Evolutionary conservation across 169 alveolate genomes (phyloP).

Genomic region (Eimeria praecox): DNA sequence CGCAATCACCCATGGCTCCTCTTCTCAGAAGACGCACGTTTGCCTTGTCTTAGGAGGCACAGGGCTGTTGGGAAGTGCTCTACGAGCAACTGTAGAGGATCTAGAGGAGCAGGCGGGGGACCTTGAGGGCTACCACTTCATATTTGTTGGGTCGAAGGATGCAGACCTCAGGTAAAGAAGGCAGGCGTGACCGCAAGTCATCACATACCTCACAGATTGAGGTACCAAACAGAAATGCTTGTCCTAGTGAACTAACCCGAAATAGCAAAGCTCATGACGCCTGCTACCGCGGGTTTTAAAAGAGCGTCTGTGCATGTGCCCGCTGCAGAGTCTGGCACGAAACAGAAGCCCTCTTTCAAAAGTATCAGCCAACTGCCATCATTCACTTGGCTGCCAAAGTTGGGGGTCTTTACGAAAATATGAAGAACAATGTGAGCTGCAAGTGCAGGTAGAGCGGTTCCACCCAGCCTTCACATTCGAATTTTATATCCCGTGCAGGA

Average conservation of each 20-base stretch:
- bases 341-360: constrained; percentile 71
- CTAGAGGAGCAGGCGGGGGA: constrained; percentile 33
- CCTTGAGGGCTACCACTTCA: constrained; percentile 45
- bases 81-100: constrained; percentile 64
- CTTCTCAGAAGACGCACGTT: neutral
- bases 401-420: constrained; percentile 86
- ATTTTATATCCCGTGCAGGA: neutral
- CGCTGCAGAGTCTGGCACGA: constrained; percentile 57
- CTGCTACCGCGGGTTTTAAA: neutral
- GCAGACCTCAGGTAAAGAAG: constrained; percentile 74
- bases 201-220: too few relatives aligned
- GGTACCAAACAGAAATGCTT: too few relatives aligned
- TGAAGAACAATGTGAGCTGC: constrained; percentile 82
- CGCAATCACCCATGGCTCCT: constrained; percentile 42
- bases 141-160: constrained; percentile 70
- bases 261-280: neutral
- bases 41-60: constrained; percentile 83
- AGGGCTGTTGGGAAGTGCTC: constrained; percentile 81
- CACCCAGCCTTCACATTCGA: neutral
- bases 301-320: neutral
- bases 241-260: too few relatives aligned
- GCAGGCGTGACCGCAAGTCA: neutral
- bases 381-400: constrained; percentile 86
- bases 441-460: neutral
- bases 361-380: constrained; percentile 82